phyloP scores from a whole-genome alignment of 352 stramenopile species.

The Phytopythium aichiense region DNA sequence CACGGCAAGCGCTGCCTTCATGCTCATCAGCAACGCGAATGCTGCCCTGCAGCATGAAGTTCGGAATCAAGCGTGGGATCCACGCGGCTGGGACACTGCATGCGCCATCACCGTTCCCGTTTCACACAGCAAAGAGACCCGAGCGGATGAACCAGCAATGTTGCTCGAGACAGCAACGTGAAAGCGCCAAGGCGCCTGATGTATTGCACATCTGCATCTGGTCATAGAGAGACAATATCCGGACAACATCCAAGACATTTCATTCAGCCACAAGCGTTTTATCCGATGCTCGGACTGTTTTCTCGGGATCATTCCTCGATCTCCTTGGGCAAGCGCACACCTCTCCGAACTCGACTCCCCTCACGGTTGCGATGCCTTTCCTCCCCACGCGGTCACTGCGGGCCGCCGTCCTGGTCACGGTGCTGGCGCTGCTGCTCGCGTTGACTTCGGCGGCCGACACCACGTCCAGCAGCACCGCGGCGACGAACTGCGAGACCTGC shows the following conservation, averaged over 20 bases:
- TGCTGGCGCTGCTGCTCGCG: not conserved
- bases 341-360: not conserved
- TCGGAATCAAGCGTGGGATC: not conserved
- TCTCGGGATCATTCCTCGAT: not conserved
- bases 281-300: not conserved
- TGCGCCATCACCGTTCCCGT: not conserved
- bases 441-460: not conserved
- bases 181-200: not conserved
- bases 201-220: no score
- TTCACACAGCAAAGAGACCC: not conserved
- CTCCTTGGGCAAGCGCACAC: not conserved
- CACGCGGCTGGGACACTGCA: not conserved
- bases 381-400: not conserved
- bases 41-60: not conserved
- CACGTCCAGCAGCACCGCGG: conserved; percentile 11
- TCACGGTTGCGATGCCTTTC: not conserved
- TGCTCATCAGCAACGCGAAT: not conserved
- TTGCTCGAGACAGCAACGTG: not conserved
- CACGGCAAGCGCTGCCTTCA: not conserved
- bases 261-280: not conserved
- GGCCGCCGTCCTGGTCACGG: not conserved
- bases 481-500: conserved; percentile 45
- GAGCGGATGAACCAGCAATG: not conserved
- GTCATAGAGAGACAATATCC: not conserved
- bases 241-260: not conserved